Evolutionary conservation across 495 filamentous ascomycete species (phyloP).

Genomic region (Elasticomyces elasticus): DNA sequence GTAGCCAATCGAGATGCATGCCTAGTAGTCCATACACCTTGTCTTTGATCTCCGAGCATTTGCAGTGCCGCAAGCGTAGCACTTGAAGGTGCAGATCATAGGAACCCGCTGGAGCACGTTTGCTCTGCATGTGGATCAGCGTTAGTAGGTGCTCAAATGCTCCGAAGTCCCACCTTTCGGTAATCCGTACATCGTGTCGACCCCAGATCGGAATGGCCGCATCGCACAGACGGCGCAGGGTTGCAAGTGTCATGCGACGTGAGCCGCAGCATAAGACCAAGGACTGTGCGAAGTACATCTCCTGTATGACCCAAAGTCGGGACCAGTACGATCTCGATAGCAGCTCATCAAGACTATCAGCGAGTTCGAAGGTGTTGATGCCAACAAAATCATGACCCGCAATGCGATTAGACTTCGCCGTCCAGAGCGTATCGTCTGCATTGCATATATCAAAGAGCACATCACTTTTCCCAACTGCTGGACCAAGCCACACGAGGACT

Average conservation of each 20-base stretch:
- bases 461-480: not conserved
- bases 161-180: not conserved
- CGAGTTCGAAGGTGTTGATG: not conserved
- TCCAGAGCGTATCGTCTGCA: not conserved
- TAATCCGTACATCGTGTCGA: not conserved
- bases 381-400: not conserved
- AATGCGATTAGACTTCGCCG: not conserved
- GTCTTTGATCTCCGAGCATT: not conserved
- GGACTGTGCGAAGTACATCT: not conserved
- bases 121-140: not conserved
- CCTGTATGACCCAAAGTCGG: not conserved
- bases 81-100: not conserved
- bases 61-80: not conserved
- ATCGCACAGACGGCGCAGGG: not conserved
- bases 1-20: not conserved
- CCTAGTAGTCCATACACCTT: not conserved
- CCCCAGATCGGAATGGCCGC: not conserved
- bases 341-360: not conserved
- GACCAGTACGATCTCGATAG: not conserved
- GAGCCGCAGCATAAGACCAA: not conserved
- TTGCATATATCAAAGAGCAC: not conserved
- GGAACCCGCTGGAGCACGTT: not conserved
- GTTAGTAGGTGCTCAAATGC: not conserved
- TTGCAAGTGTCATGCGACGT: not conserved
- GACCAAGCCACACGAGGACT: not conserved